A percentile compares a stretch with the other conserved stretches of the same genome.
Conservation (phyloP, 2,329 filamentous ascomycete genomes). For the Herpotrichia juniperi region DNA sequence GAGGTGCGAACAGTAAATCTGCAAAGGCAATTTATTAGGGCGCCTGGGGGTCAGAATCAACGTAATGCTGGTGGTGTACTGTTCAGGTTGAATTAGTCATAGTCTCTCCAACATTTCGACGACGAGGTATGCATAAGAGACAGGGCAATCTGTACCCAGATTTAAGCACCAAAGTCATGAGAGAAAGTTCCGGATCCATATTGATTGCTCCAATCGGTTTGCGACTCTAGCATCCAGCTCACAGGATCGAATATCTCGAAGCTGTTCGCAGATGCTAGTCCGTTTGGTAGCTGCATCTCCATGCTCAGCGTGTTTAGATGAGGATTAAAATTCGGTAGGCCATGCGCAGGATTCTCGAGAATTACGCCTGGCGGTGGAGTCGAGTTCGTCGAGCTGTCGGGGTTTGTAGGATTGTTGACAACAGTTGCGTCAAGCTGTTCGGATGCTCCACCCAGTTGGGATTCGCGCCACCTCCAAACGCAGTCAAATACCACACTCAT, state of each 20-base stretch:
- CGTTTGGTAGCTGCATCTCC: constrained; percentile 67
- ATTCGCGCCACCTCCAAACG: constrained; percentile 85
- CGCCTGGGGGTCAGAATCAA: too few relatives aligned
- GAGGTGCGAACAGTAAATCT: background rate
- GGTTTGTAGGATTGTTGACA: constrained; percentile 87
- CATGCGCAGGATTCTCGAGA: constrained; percentile 40
- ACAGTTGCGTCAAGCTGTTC: constrained; percentile 65
- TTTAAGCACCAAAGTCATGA: constrained; percentile 38
- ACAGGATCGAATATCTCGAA: constrained; percentile 85
- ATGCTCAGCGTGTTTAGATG: constrained; percentile 49
- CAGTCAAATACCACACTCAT: constrained; percentile 86
- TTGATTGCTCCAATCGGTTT: constrained; percentile 38
- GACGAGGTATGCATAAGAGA: background rate
- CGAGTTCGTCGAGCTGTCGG: constrained; percentile 71
- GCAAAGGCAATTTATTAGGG: background rate
- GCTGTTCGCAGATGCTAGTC: constrained; percentile 47
- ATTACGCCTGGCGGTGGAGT: constrained; percentile 58
- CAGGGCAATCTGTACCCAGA: background rate
- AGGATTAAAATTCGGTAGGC: constrained; percentile 43
- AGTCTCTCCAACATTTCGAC: background rate
- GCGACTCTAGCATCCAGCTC: constrained; percentile 92
- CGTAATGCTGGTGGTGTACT: too few relatives aligned
- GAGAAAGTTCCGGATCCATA: constrained; percentile 35
- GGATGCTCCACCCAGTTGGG: constrained; percentile 52
- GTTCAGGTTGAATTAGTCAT: background rate